Evolutionary conservation across 2,329 filamentous ascomycete species (phyloP).

Genomic region (Neodidymelliopsis sp.): DNA sequence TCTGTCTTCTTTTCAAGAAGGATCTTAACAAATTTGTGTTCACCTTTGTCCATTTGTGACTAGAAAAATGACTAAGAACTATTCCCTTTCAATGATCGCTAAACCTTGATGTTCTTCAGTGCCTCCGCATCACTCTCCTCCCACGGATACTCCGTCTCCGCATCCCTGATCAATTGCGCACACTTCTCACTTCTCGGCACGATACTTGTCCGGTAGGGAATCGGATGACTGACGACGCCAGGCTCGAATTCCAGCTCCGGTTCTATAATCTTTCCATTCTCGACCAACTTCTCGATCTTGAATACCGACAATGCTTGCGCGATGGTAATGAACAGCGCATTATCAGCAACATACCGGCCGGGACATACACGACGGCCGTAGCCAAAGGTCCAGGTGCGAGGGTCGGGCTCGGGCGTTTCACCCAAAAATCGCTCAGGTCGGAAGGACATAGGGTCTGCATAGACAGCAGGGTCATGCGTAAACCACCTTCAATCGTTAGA

Average conservation of each 20-base stretch:
- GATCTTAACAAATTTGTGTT: too few species aligned
- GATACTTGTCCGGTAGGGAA: slow-evolving; percentile 46
- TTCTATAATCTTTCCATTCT: slow-evolving; percentile 50
- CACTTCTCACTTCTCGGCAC: slow-evolving; percentile 46
- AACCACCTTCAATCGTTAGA: slow-evolving; percentile 44
- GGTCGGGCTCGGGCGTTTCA: slow-evolving; percentile 49
- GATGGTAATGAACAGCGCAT: slow-evolving; percentile 52
- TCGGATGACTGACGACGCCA: slow-evolving; percentile 51
- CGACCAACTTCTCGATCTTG: slow-evolving; percentile 49
- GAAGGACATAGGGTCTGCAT: slow-evolving; percentile 52
- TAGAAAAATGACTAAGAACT: too few species aligned
- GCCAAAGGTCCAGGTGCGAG: slow-evolving; percentile 48
- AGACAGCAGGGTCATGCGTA: slow-evolving; percentile 51
- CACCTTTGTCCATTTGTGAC: too few species aligned
- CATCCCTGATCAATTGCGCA: slow-evolving; percentile 41
- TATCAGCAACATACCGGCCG: slow-evolving; percentile 53
- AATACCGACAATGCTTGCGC: slow-evolving; percentile 59
- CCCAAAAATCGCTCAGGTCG: slow-evolving; percentile 55
- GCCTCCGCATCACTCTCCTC: slow-evolving; percentile 49
- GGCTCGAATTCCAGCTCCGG: slow-evolving; percentile 46
- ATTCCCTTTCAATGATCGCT: background rate
- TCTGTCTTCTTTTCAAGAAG: too few species aligned
- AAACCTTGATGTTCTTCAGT: slow-evolving; percentile 20
- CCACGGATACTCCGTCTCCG: slow-evolving; percentile 50
- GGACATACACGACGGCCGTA: slow-evolving; percentile 56